These are phyloP conservation scores for Mimosa bimucronata DNA, from an alignment of 306 rosid genomes.

Conservation along the genomic window DNA sequence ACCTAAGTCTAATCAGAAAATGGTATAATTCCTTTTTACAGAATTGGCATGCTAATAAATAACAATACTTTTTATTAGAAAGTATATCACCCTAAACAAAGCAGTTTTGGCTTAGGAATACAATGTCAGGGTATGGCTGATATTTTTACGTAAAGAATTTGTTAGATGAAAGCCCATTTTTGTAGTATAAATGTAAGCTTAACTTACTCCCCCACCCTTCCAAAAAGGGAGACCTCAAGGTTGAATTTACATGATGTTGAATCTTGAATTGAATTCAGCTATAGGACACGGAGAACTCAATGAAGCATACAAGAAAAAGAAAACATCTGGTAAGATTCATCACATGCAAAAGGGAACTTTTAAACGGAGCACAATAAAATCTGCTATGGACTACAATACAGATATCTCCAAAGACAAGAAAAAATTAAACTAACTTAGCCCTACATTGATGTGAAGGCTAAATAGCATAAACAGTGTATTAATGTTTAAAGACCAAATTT, in stretches of 20 bases:
- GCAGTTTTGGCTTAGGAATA: neutral
- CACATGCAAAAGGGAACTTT: neutral
- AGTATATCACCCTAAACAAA: neutral
- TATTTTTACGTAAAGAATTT: no score
- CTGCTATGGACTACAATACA: neutral
- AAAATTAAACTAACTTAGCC: neutral
- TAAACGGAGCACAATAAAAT: neutral
- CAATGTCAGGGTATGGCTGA: no score
- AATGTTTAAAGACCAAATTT: conserved; percentile 1
- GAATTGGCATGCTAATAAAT: neutral
- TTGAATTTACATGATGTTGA: no score
- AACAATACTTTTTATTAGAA: neutral
- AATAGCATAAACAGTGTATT: conserved; percentile 38
- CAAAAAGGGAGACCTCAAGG: no score
- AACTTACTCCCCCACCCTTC: no score
- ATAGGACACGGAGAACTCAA: no score
- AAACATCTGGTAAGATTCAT: neutral
- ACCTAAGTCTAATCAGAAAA: neutral
- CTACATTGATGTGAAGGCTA: conserved; percentile 32
- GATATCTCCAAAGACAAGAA: neutral
- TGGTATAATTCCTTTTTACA: neutral
- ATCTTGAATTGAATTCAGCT: no score
- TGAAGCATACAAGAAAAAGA: no score
- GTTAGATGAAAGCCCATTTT: no score
- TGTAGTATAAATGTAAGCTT: no score